Conservation (phyloP, 352 stramenopile species). For the Globisporangium camurandrum region DNA sequence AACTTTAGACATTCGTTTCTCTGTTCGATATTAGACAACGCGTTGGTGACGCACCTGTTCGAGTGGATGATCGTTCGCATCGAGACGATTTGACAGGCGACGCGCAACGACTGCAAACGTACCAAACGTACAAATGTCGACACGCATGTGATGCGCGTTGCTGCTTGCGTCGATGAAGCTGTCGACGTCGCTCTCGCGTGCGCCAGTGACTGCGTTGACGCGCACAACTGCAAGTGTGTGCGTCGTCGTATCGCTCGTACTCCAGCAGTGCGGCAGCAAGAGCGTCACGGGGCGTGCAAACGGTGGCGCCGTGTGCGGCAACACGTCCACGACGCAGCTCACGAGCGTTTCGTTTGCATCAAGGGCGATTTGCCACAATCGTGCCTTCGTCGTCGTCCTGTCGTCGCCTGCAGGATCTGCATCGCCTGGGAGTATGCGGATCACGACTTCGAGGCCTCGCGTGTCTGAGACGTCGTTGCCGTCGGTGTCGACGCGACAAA, state of each 20-base stretch:
- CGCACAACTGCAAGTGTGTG: slow-evolving; percentile 16
- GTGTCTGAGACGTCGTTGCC: slow-evolving; percentile 40
- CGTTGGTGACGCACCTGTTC: slow-evolving; percentile 12
- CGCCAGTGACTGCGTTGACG: slow-evolving; percentile 17
- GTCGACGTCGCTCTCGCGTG: not conserved
- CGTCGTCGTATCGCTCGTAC: slow-evolving; percentile 6
- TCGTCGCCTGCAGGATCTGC: no score
- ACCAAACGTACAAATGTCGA: slow-evolving; percentile 7
- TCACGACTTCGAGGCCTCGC: slow-evolving; percentile 37
- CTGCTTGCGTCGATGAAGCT: not conserved
- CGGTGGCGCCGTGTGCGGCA: slow-evolving; percentile 21
- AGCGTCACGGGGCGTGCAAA: slow-evolving; percentile 22
- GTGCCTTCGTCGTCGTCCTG: not conserved
- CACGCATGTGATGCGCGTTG: not conserved
- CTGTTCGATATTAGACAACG: no score
- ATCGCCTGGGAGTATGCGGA: slow-evolving; percentile 10
- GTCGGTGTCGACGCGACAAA: slow-evolving; percentile 29
- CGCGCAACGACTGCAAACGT: slow-evolving; percentile 10
- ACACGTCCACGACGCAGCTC: slow-evolving; percentile 35
- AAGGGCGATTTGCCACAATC: slow-evolving; percentile 9
- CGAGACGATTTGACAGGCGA: slow-evolving; percentile 5
- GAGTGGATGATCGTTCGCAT: slow-evolving; percentile 8
- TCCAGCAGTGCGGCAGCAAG: slow-evolving; percentile 22
- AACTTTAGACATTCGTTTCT: no score
- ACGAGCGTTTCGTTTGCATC: slow-evolving; percentile 24